These are phyloP conservation scores for Neoboletus brunneissimus DNA, from an alignment of 768 basidiomycete genomes.

Conservation along the genomic window DNA sequence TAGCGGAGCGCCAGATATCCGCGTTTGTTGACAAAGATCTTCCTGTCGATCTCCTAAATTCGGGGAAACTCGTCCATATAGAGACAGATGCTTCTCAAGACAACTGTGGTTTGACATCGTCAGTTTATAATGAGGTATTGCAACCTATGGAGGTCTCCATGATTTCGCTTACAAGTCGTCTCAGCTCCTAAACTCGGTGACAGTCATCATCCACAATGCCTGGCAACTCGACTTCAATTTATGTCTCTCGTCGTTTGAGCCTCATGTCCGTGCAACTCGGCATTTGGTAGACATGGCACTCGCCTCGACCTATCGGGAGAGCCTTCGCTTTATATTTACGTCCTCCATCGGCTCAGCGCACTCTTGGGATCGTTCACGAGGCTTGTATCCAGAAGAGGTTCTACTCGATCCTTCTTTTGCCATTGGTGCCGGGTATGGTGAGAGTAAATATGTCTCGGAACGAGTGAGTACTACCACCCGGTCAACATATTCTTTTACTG, in stretches of 20 bases:
- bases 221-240: constrained; percentile 45
- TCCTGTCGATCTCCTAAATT: constrained; percentile 28
- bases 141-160: background rate
- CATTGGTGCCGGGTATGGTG: constrained; percentile 36
- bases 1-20: constrained; percentile 28
- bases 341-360: constrained; percentile 24
- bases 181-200: constrained; percentile 26
- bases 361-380: constrained; percentile 25
- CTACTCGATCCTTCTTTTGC: constrained; percentile 26
- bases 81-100: constrained; percentile 36
- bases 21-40: constrained; percentile 39
- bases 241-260: constrained; percentile 37
- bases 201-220: constrained; percentile 36
- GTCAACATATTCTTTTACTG: constrained; percentile 5
- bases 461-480: constrained; percentile 16
- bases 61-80: constrained; percentile 35
- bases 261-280: constrained; percentile 32
- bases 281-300: constrained; percentile 31
- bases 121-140: constrained; percentile 30
- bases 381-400: constrained; percentile 38
- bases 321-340: constrained; percentile 24
- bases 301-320: background rate
- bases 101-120: constrained; percentile 29
- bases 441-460: constrained; percentile 38
- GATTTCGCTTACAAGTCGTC: background rate